Conservation (phyloP, 1,139 yeast genomes). For the Scheffersomyces parashehatae region DNA sequence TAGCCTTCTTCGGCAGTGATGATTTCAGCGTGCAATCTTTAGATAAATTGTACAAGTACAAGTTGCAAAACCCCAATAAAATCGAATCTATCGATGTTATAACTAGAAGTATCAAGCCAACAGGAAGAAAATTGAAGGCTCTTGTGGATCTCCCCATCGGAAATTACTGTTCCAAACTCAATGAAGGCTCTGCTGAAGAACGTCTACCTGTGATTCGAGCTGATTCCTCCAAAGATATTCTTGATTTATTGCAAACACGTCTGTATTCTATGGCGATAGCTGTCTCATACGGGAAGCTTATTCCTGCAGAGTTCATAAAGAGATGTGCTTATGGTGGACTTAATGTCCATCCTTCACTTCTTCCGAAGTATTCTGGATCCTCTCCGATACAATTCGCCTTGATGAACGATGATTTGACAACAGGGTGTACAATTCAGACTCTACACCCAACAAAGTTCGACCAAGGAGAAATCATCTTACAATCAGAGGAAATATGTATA, state of each 20-base stretch:
- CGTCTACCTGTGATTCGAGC: constrained; percentile 55
- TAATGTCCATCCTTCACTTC: constrained; percentile 89
- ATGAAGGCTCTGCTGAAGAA: not conserved
- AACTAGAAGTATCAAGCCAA: constrained; percentile 64
- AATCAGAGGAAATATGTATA: constrained; percentile 47
- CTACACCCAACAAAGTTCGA: constrained; percentile 88
- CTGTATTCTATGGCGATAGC: constrained; percentile 72
- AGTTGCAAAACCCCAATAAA: constrained; percentile 21
- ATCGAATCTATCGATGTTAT: constrained; percentile 59
- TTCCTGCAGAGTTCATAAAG: constrained; percentile 60
- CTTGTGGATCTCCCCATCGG: constrained; percentile 60
- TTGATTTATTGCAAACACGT: constrained; percentile 17
- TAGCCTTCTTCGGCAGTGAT: constrained; percentile 85
- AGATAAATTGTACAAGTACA: constrained; percentile 39
- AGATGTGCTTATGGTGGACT: constrained; percentile 64
- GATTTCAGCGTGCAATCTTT: constrained; percentile 66
- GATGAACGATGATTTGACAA: constrained; percentile 55
- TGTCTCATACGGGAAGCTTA: constrained; percentile 82
- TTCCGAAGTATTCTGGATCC: constrained; percentile 84
- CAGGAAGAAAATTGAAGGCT: constrained; percentile 63
- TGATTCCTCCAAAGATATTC: constrained; percentile 58
- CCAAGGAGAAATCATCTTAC: constrained; percentile 69
- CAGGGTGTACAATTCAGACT: constrained; percentile 91
- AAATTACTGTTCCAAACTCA: constrained; percentile 4
- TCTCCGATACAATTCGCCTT: constrained; percentile 87